These are phyloP conservation scores for Waitea zeae DNA, from an alignment of 1,284 basidiomycete species.

Conservation along the genomic window DNA sequence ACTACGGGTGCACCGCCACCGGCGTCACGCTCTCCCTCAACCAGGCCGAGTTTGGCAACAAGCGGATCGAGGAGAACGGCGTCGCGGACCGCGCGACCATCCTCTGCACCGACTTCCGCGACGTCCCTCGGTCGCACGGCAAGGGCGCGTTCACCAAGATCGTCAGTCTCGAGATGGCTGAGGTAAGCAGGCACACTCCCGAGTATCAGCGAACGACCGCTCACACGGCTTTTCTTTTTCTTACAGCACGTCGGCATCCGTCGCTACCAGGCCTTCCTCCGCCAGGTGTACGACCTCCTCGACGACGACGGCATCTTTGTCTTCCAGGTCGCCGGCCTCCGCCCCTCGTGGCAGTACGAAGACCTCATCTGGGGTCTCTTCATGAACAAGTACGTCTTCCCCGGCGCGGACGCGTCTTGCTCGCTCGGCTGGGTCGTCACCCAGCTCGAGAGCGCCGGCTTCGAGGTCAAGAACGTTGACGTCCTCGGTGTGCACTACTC, in stretches of 20 bases:
- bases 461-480: slow-evolving; percentile 93
- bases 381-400: slow-evolving; percentile 98
- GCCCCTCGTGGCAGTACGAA: slow-evolving; percentile 93
- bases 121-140: slow-evolving; percentile 56
- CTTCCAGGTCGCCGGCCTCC: slow-evolving; percentile 91
- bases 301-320: slow-evolving; percentile 92
- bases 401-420: slow-evolving; percentile 92
- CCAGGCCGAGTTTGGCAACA: slow-evolving; percentile 85
- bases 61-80: slow-evolving; percentile 71
- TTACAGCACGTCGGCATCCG: slow-evolving; percentile 83
- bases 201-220: no score
- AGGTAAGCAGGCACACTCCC: no score
- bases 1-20: slow-evolving; percentile 89
- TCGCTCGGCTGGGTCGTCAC: slow-evolving; percentile 91
- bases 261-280: slow-evolving; percentile 80
- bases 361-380: slow-evolving; percentile 93
- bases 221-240: slow-evolving; percentile 1
- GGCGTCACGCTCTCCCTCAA: slow-evolving; percentile 89
- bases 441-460: slow-evolving; percentile 79
- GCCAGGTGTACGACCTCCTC: slow-evolving; percentile 84
- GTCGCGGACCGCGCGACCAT: slow-evolving; percentile 66
- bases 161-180: slow-evolving; percentile 95
- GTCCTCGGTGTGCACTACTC: slow-evolving; percentile 97
- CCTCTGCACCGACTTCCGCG: slow-evolving; percentile 89
- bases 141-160: slow-evolving; percentile 86